Conservation (phyloP, 495 filamentous ascomycete genomes). For the Penicillium coffeae region DNA sequence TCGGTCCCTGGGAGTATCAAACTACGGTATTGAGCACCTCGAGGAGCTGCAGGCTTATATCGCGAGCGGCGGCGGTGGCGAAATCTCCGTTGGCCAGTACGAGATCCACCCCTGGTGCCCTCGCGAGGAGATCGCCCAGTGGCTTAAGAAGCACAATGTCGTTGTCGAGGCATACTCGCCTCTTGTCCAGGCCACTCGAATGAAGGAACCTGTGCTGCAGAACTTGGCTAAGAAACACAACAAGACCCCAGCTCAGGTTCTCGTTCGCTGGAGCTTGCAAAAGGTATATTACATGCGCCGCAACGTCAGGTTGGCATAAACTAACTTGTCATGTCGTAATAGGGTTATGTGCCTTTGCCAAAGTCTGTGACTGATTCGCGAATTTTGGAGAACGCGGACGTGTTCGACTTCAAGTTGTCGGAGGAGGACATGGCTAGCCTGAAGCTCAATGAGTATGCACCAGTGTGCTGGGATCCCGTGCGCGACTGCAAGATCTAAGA, state of each 20-base stretch:
- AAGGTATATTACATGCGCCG: slow-evolving; percentile 43
- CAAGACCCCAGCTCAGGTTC: slow-evolving; percentile 72
- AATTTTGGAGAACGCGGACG: slow-evolving; percentile 66
- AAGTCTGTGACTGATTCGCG: slow-evolving; percentile 58
- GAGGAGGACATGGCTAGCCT: slow-evolving; percentile 55
- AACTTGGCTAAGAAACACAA: slow-evolving; percentile 62
- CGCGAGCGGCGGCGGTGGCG: slow-evolving; percentile 64
- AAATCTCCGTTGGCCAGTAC: slow-evolving; percentile 80
- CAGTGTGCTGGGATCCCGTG: slow-evolving; percentile 74
- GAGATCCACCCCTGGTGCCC: slow-evolving; percentile 90
- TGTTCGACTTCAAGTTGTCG: slow-evolving; percentile 78
- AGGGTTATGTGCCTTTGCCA: slow-evolving; percentile 60
- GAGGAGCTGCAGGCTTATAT: slow-evolving; percentile 70
- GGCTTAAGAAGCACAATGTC: slow-evolving; percentile 65
- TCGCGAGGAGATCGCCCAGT: slow-evolving; percentile 69
- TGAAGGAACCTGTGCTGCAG: slow-evolving; percentile 60
- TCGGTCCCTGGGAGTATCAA: slow-evolving; percentile 53
- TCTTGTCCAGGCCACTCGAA: slow-evolving; percentile 62
- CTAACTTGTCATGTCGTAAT: slow-evolving; percentile 50
- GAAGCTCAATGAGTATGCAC: slow-evolving; percentile 53
- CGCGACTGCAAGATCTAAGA: slow-evolving; percentile 29
- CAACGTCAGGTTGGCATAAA: slow-evolving; percentile 22
- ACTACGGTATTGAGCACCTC: slow-evolving; percentile 53
- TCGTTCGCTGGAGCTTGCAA: slow-evolving; percentile 85
- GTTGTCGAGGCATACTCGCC: slow-evolving; percentile 80